Evolutionary conservation across 2,329 filamentous ascomycete genomes (phyloP), one percentile per base, ranked within the genome.

Genomic region (Cladobotryum mycophilum): DNA sequence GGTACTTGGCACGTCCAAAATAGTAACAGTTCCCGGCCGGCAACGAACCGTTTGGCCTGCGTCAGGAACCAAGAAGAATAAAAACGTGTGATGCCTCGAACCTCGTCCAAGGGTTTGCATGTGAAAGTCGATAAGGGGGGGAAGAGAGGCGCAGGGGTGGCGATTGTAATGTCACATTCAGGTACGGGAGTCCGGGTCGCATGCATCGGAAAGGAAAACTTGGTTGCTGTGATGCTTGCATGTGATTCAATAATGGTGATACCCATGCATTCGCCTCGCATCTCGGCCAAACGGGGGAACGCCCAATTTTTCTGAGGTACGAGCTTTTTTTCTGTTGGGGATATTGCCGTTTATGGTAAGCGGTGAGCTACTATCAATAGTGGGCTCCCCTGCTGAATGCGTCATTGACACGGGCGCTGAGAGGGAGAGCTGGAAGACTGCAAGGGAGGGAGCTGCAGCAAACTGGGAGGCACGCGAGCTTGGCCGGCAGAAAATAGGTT

Each of bases 251-350:
- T 30, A 30, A 30, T 8, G 4, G 25, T 30, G 25, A 30, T 20
- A 30, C 25, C 25, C 25, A 36, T 36, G 41, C 15, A 40, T 35
- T 14, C 8, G 11, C 53, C 56, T 56, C 54, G 52, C 54, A 55
- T 58, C 56, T 58, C 56, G 56, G 56, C 51, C 42, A 49, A 48
- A 53, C 20, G 45, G 36, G 47, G 41, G 41, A 11, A 36, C 41
- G 30, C 13, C 44, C 18, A 42, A 22, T 9, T 30, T 34, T 30
- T 41, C 41, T 35, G 41, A 45, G 41, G 41, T 38, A 17, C 36
- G 43, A 38, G 47, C 33, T 41, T 45, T 48, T 52, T 30, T 30
- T 30, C 44, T 48, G 56, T 58, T 57, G 55, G 51, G 58, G 46
- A 36, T 47, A 45, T 13, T 42, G 34, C 56, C 52, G 12, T 25